These are phyloP conservation scores for Crithidia brevicula DNA, from an alignment of 208 protist genomes.

Conservation along the genomic window DNA sequence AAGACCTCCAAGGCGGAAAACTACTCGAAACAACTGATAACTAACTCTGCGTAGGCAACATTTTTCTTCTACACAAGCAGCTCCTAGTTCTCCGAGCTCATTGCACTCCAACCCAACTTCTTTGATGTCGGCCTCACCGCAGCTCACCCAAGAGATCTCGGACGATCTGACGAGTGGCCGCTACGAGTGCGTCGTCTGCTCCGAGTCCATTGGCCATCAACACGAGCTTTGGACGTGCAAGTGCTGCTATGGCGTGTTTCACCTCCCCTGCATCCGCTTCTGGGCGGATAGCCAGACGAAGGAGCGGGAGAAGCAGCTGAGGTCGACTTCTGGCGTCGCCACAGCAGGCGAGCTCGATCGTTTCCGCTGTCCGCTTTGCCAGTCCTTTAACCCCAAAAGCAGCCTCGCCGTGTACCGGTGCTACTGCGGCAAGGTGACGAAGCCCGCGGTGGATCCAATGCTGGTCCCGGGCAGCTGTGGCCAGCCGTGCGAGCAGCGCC, in stretches of 20 bases:
- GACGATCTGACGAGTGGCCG: slow-evolving; percentile 51
- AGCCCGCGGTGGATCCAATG: slow-evolving; percentile 59
- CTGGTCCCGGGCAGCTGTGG: slow-evolving; percentile 85
- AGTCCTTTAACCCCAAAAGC: slow-evolving; percentile 28
- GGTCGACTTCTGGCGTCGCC: slow-evolving; percentile 25
- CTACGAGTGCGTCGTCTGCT: slow-evolving; percentile 81
- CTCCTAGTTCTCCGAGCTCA: too few relatives aligned
- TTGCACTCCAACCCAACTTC: neutral
- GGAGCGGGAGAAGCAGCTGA: slow-evolving; percentile 48
- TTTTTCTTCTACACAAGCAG: neutral
- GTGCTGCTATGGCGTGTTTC: slow-evolving; percentile 76
- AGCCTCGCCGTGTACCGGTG: slow-evolving; percentile 53
- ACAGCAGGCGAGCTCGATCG: slow-evolving; percentile 28
- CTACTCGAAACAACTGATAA: too few relatives aligned
- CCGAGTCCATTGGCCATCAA: slow-evolving; percentile 48
- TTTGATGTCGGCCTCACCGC: slow-evolving; percentile 30
- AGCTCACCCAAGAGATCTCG: slow-evolving; percentile 43
- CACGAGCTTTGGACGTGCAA: slow-evolving; percentile 67
- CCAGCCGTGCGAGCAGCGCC: slow-evolving; percentile 60
- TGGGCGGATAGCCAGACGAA: slow-evolving; percentile 62
- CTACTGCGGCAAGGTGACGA: slow-evolving; percentile 76
- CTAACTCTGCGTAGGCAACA: too few relatives aligned
- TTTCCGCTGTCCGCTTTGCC: slow-evolving; percentile 82
- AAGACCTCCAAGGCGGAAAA: too few relatives aligned
- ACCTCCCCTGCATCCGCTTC: slow-evolving; percentile 66